Conservation (phyloP, 1,284 basidiomycete species). For the Leccinum idahoense region DNA sequence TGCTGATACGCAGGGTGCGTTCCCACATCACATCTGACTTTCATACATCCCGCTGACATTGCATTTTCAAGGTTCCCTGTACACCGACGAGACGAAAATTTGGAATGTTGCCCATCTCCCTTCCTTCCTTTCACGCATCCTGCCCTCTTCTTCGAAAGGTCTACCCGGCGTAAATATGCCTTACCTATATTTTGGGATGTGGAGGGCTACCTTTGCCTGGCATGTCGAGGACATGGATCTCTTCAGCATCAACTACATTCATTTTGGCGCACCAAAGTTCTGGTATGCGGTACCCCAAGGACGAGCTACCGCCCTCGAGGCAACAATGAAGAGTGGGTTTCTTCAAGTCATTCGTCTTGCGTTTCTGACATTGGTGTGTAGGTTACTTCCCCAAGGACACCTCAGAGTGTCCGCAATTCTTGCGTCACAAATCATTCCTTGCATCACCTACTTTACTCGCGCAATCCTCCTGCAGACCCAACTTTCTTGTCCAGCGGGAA, state of each 20-base stretch:
- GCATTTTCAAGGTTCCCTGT: constrained; percentile 66
- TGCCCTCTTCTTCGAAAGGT: constrained; percentile 60
- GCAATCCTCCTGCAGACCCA: constrained; percentile 79
- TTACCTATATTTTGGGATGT: constrained; percentile 99
- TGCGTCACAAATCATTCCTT: constrained; percentile 95
- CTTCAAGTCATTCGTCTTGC: neutral
- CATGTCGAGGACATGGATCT: constrained; percentile 98
- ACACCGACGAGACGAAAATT: constrained; percentile 70
- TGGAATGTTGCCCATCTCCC: constrained; percentile 96
- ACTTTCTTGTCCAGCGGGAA: constrained; percentile 83
- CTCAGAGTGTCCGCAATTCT: constrained; percentile 84
- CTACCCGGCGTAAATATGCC: constrained; percentile 96
- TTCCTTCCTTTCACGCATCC: constrained; percentile 81
- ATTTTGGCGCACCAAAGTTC: constrained; percentile 95
- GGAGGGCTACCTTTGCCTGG: constrained; percentile 98
- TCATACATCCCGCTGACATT: neutral
- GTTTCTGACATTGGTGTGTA: constrained; percentile 26
- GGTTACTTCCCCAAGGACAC: constrained; percentile 87
- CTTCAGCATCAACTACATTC: constrained; percentile 98
- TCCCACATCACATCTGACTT: neutral
- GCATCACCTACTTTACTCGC: constrained; percentile 84
- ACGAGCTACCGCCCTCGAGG: constrained; percentile 73
- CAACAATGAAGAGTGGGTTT: constrained; percentile 69
- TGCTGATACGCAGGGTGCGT: constrained; percentile 83
- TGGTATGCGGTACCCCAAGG: constrained; percentile 97